Evolutionary conservation across 371 early-diverging fungal species (phyloP).

Genomic region (Mortierella sp.): DNA sequence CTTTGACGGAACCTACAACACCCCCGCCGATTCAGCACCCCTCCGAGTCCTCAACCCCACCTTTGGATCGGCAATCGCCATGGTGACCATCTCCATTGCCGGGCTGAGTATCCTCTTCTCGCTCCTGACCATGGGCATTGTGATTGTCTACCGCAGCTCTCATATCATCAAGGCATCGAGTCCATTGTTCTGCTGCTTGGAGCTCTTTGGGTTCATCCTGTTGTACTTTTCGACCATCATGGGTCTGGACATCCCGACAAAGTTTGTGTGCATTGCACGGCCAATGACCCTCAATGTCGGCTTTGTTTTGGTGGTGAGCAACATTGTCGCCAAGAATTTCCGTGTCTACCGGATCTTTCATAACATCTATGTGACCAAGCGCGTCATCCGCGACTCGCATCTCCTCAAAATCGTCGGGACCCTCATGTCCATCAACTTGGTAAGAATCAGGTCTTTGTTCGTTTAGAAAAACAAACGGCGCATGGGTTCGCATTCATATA

Average conservation of each 20-base stretch:
- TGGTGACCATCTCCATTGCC: constrained; percentile 59
- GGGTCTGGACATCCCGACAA: constrained; percentile 65
- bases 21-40: constrained; percentile 69
- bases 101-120: constrained; percentile 61
- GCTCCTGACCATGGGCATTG: constrained; percentile 60
- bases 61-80: constrained; percentile 59
- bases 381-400: constrained; percentile 68
- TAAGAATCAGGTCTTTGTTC: constrained; percentile 13
- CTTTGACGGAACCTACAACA: constrained; percentile 65
- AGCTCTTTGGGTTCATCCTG: constrained; percentile 67
- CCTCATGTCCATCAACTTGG: constrained; percentile 64
- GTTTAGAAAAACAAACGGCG: too few relatives aligned
- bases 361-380: constrained; percentile 72
- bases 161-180: constrained; percentile 73
- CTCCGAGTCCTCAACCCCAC: constrained; percentile 64
- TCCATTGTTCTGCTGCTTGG: constrained; percentile 70
- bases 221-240: constrained; percentile 64
- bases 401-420: constrained; percentile 64
- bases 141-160: constrained; percentile 62
- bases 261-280: constrained; percentile 58
- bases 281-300: constrained; percentile 70
- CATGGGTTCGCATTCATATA: too few relatives aligned
- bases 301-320: constrained; percentile 68
- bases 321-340: constrained; percentile 75
- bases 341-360: constrained; percentile 74